phyloP scores from a whole-genome alignment of 805 yeast genomes.

The Candida caryicola region DNA sequence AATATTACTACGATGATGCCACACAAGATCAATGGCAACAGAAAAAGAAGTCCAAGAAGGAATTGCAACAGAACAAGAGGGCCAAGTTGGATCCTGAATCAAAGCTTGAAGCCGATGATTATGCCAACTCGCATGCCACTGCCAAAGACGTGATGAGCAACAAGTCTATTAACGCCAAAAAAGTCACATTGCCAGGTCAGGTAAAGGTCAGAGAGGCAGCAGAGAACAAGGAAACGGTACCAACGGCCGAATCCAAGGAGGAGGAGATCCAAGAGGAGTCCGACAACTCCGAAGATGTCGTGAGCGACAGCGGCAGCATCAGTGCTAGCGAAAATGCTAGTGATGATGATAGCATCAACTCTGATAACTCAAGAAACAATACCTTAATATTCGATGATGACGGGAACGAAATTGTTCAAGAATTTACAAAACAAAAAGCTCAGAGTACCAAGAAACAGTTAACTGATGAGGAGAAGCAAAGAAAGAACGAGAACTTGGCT shows the following conservation, averaged over 20 bases:
- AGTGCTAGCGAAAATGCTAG: slow-evolving; percentile 13
- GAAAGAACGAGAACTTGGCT: slow-evolving; percentile 53
- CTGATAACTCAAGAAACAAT: slow-evolving; percentile 12
- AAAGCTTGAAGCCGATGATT: slow-evolving; percentile 42
- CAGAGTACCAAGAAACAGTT: slow-evolving; percentile 25
- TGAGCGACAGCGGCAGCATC: slow-evolving; percentile 6
- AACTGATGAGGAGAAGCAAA: slow-evolving; percentile 45
- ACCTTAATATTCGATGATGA: slow-evolving; percentile 67
- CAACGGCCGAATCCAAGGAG: slow-evolving; percentile 17
- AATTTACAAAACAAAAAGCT: slow-evolving; percentile 13
- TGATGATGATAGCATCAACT: slow-evolving; percentile 18
- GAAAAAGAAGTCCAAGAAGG: slow-evolving; percentile 70
- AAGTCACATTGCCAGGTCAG: slow-evolving; percentile 40
- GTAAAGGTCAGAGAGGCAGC: slow-evolving; percentile 10
- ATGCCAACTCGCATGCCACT: slow-evolving; percentile 38
- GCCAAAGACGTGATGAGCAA: slow-evolving; percentile 62
- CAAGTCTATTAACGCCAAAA: slow-evolving; percentile 53
- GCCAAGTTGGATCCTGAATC: slow-evolving; percentile 73
- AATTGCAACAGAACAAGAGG: slow-evolving; percentile 56
- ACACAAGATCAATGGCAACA: slow-evolving; percentile 89
- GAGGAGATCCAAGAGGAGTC: slow-evolving; percentile 18
- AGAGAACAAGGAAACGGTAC: slow-evolving; percentile 8
- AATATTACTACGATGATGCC: slow-evolving; percentile 88
- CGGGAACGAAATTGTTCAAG: slow-evolving; percentile 47
- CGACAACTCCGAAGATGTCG: slow-evolving; percentile 13